Percentiles rank a stretch among this genome's conserved stretches.
Conservation (phyloP, 306 rosid genomes). For the Cucurbita ficifolia region DNA sequence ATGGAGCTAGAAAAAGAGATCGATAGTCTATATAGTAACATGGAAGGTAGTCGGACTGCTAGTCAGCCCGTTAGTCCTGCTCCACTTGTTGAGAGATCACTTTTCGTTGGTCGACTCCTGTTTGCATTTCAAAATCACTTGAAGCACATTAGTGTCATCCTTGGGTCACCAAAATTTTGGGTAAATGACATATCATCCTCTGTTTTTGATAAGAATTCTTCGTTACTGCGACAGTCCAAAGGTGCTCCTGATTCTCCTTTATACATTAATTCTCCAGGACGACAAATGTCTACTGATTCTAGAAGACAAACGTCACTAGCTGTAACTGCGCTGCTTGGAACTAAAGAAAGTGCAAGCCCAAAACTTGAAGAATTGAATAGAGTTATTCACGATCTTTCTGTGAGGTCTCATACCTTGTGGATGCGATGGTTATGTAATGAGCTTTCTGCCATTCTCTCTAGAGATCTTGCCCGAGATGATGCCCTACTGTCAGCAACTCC, state of each 20-base stretch:
- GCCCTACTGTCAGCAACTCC: constrained; percentile 62
- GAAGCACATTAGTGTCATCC: constrained; percentile 66
- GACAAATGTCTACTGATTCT: constrained; percentile 22
- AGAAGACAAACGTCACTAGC: constrained; percentile 56
- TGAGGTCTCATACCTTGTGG: constrained; percentile 81
- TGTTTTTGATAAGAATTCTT: constrained; percentile 42
- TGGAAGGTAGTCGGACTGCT: constrained; percentile 33
- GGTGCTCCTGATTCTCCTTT: constrained; percentile 39
- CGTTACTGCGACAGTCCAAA: constrained; percentile 47
- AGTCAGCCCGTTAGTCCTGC: constrained; percentile 23
- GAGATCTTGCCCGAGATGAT: constrained; percentile 60
- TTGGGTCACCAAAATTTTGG: constrained; percentile 90
- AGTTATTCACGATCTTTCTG: constrained; percentile 58
- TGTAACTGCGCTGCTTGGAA: constrained; percentile 63
- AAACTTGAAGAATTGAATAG: constrained; percentile 65
- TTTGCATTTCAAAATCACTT: constrained; percentile 85
- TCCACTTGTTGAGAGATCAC: constrained; percentile 54
- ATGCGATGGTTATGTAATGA: constrained; percentile 75
- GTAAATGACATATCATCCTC: constrained; percentile 34
- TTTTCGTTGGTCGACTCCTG: constrained; percentile 82
- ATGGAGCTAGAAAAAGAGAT: constrained; percentile 46
- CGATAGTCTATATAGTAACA: constrained; percentile 32
- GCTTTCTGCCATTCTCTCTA: constrained; percentile 49
- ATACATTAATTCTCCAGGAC: constrained; percentile 34
- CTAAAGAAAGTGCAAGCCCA: constrained; percentile 56